Evolutionary conservation across 306 rosid species (phyloP).

Genomic region (Ceratonia siliqua): DNA sequence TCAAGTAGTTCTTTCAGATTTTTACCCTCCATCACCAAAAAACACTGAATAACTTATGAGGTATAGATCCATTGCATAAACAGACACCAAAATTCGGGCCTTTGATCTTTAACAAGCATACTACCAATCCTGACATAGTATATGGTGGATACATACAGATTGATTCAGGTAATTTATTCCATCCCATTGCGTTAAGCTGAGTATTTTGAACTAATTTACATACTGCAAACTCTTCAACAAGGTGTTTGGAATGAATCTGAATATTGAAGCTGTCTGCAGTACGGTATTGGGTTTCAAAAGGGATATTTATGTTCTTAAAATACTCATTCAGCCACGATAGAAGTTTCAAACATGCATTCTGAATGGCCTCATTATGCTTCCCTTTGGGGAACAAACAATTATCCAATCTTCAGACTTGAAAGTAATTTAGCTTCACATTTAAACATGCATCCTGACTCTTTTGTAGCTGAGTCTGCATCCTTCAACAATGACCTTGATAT

Average conservation of each 20-base stretch:
- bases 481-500: conserved; percentile 51
- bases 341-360: conserved; percentile 74
- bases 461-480: conserved; percentile 44
- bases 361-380: conserved; percentile 79
- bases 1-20: conserved; percentile 62
- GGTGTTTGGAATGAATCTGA: conserved; percentile 46
- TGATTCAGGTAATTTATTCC: conserved; percentile 36
- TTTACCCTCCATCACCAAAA: conserved; percentile 53
- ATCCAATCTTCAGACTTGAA: conserved; percentile 64
- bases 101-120: conserved; percentile 46
- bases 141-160: conserved; percentile 31
- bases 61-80: conserved; percentile 73
- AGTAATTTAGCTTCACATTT: conserved; percentile 65
- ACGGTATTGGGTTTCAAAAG: conserved; percentile 53
- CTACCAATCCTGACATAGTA: conserved; percentile 30
- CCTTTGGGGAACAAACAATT: conserved; percentile 65
- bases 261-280: conserved; percentile 46
- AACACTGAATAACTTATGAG: conserved; percentile 63
- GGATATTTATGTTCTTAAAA: conserved; percentile 48
- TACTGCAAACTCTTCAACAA: conserved; percentile 48
- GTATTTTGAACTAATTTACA: conserved; percentile 45
- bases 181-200: conserved; percentile 40
- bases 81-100: conserved; percentile 80
- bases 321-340: conserved; percentile 69
- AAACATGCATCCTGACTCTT: conserved; percentile 50